Conservation (phyloP, 352 stramenopile species). For the Pythium sukuiense region DNA sequence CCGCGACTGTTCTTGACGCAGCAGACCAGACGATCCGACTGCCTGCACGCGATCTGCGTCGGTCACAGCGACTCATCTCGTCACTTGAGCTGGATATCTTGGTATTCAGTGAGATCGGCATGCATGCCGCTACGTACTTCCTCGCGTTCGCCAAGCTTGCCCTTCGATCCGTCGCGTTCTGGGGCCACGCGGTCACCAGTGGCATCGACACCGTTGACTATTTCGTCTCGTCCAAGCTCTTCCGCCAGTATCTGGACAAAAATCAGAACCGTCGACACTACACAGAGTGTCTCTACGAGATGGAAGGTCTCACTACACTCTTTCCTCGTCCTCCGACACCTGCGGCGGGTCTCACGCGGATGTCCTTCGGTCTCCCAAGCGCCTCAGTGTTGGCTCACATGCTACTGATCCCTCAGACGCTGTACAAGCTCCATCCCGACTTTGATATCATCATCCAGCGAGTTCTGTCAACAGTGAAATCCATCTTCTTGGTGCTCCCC, state of each 20-base stretch:
- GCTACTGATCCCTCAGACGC: constrained; percentile 60
- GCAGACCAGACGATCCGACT: constrained; percentile 16
- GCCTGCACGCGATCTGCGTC: constrained; percentile 24
- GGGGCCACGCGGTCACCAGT: constrained; percentile 61
- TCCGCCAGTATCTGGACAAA: constrained; percentile 16
- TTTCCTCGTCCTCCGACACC: constrained; percentile 31
- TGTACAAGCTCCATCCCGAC: constrained; percentile 72
- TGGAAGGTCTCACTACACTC: constrained; percentile 51
- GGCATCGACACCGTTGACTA: constrained; percentile 60
- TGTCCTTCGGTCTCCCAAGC: constrained; percentile 19
- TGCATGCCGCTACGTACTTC: constrained; percentile 57
- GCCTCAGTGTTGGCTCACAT: constrained; percentile 26
- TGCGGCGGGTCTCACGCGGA: constrained; percentile 7
- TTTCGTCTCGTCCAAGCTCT: constrained; percentile 55
- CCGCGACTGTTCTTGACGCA: constrained; percentile 2
- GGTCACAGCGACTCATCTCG: constrained; percentile 33
- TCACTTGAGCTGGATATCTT: constrained; percentile 53
- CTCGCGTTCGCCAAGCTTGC: constrained; percentile 53
- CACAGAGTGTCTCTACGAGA: constrained; percentile 56
- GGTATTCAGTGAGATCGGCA: constrained; percentile 66
- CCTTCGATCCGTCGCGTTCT: constrained; percentile 47
- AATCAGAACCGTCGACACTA: constrained; percentile 28
- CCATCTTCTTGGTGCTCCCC: constrained; percentile 43
- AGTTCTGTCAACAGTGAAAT: constrained; percentile 29
- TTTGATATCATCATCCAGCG: constrained; percentile 52